phyloP scores from a whole-genome alignment of 2,329 filamentous ascomycete species.

The Alternaria panax region DNA sequence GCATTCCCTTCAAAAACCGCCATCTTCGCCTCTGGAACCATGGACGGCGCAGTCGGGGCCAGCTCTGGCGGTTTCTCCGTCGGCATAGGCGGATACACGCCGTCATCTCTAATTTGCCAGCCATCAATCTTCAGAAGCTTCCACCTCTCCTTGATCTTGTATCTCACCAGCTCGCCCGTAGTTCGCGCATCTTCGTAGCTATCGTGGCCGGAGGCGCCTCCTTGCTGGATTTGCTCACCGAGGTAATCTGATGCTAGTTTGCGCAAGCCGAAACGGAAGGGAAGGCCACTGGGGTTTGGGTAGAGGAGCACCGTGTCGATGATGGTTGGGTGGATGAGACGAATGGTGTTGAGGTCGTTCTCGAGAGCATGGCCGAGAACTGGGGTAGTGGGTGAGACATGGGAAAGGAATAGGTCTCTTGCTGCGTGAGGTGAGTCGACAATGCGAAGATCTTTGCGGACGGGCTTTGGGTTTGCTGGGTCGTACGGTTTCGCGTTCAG shows the following conservation, averaged over 20 bases:
- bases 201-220: slow-evolving; percentile 76
- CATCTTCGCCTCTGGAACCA: slow-evolving; percentile 9
- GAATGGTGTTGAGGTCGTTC: slow-evolving; percentile 87
- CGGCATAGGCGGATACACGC: slow-evolving; percentile 42
- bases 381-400: slow-evolving; percentile 78
- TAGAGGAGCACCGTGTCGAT: slow-evolving; percentile 87
- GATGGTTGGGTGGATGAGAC: slow-evolving; percentile 83
- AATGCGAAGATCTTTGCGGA: slow-evolving; percentile 65
- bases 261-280: slow-evolving; percentile 79
- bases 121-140: slow-evolving; percentile 69
- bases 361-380: slow-evolving; percentile 93
- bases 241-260: slow-evolving; percentile 74
- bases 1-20: slow-evolving; percentile 13
- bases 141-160: slow-evolving; percentile 76
- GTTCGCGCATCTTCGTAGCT: slow-evolving; percentile 90
- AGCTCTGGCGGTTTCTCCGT: slow-evolving; percentile 25
- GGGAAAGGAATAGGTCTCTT: slow-evolving; percentile 76
- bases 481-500: slow-evolving; percentile 63
- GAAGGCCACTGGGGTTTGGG: slow-evolving; percentile 78
- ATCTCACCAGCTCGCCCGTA: slow-evolving; percentile 83
- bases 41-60: slow-evolving; percentile 19
- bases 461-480: slow-evolving; percentile 27
- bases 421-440: slow-evolving; percentile 78
- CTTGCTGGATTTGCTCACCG: slow-evolving; percentile 79
- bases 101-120: slow-evolving; percentile 60